phyloP scores from a whole-genome alignment of 306 rosid genomes.

The Pyrus communis region DNA sequence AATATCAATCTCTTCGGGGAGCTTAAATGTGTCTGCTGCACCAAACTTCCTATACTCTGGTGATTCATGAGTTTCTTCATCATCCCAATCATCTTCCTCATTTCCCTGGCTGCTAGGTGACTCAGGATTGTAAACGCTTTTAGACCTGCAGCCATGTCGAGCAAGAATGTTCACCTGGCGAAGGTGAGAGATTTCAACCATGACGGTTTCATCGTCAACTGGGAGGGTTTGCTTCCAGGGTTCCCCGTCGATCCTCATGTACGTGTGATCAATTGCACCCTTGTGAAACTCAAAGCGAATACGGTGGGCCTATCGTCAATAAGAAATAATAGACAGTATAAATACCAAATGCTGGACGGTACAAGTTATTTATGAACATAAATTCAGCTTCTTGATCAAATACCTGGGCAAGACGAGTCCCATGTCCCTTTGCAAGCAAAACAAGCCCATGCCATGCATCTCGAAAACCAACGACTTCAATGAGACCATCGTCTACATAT shows the following conservation, averaged over 20 bases:
- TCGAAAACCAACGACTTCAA: slow-evolving; percentile 92
- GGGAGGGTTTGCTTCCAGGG: slow-evolving; percentile 99
- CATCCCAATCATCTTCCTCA: slow-evolving; percentile 47
- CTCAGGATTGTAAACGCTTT: slow-evolving; percentile 43
- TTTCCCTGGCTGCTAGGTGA: slow-evolving; percentile 20
- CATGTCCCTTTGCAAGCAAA: slow-evolving; percentile 84
- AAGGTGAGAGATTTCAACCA: slow-evolving; percentile 83
- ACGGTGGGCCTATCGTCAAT: slow-evolving; percentile 51
- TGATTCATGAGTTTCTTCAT: slow-evolving; percentile 37
- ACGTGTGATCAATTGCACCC: slow-evolving; percentile 66
- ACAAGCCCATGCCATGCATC: slow-evolving; percentile 98
- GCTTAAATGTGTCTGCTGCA: slow-evolving; percentile 77
- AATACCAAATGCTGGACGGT: background rate
- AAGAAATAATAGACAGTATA: background rate
- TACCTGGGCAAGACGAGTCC: slow-evolving; percentile 98
- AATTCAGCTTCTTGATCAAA: background rate
- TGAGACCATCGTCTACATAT: slow-evolving; percentile 78
- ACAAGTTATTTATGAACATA: background rate
- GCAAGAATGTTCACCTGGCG: slow-evolving; percentile 94
- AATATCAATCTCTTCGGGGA: slow-evolving; percentile 63
- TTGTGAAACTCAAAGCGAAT: slow-evolving; percentile 73
- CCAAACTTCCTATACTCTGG: slow-evolving; percentile 83
- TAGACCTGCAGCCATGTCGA: slow-evolving; percentile 42
- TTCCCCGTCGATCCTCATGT: slow-evolving; percentile 93
- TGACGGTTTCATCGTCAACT: slow-evolving; percentile 65